phyloP scores from a whole-genome alignment of 163 green algal species.

The Chlorella variabilis region DNA sequence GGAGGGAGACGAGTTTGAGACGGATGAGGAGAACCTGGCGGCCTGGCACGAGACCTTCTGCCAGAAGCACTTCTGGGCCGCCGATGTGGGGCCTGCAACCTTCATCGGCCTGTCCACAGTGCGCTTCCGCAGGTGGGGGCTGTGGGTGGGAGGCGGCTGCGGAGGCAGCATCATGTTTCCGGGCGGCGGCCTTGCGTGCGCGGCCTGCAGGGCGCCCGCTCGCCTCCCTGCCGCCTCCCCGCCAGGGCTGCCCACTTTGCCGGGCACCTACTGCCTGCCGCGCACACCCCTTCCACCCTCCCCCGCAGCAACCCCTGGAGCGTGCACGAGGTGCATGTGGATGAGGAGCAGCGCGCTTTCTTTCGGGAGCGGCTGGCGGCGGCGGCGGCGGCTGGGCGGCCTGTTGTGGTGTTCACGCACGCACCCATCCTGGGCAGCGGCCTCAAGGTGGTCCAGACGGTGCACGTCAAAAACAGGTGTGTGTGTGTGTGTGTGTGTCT shows the following conservation, averaged over 20 bases:
- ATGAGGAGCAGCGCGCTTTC: constrained; percentile 80
- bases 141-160: not conserved
- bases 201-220: too few species aligned
- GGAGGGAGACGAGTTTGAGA: constrained; percentile 82
- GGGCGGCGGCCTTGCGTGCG: too few species aligned
- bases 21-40: constrained; percentile 77
- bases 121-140: constrained; percentile 53
- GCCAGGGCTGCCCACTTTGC: not conserved
- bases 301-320: constrained; percentile 28
- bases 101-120: constrained; percentile 79
- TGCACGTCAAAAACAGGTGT: constrained; percentile 89
- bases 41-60: constrained; percentile 66
- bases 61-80: constrained; percentile 62
- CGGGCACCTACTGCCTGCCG: too few species aligned
- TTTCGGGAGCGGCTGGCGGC: constrained; percentile 60
- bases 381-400: constrained; percentile 38
- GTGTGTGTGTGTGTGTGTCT: not conserved
- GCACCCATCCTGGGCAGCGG: constrained; percentile 80
- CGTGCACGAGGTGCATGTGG: constrained; percentile 70
- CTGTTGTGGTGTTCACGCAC: constrained; percentile 81
- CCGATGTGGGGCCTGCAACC: constrained; percentile 64
- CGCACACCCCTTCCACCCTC: not conserved
- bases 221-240: not conserved
- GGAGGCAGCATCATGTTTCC: too few species aligned
- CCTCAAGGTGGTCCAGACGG: constrained; percentile 74